Percentiles rank a stretch among this genome's conserved stretches.
phyloP scores from a whole-genome alignment of 768 basidiomycete genomes.

The Megacollybia marginata region DNA sequence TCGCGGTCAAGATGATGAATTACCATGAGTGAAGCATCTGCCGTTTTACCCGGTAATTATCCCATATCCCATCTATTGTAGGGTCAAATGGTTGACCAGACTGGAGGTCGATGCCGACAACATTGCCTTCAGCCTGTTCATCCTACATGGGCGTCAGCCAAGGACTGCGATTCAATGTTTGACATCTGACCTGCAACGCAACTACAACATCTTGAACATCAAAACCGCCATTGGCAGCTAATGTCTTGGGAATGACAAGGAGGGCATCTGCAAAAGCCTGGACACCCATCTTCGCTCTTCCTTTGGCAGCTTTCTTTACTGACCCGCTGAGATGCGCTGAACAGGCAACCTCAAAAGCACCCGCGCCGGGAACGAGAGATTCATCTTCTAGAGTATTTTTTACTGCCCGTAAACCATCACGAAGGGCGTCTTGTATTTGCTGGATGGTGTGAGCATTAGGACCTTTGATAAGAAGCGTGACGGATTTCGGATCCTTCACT shows the following conservation, averaged over 20 bases:
- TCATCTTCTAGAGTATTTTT: constrained; percentile 96
- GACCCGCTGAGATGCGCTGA: constrained; percentile 73
- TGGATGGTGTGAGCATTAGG: constrained; percentile 94
- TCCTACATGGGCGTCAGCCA: constrained; percentile 41
- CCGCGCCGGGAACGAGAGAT: constrained; percentile 87
- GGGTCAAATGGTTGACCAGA: constrained; percentile 97
- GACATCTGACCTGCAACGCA: constrained; percentile 63
- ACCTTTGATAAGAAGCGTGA: constrained; percentile 95
- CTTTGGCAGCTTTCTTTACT: constrained; percentile 84
- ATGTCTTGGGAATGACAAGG: constrained; percentile 91
- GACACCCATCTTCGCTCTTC: constrained; percentile 93
- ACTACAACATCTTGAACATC: constrained; percentile 96
- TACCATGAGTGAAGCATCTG: constrained; percentile 98
- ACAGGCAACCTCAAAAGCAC: constrained; percentile 94
- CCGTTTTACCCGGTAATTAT: constrained; percentile 97
- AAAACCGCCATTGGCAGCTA: constrained; percentile 93
- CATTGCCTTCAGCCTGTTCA: constrained; percentile 89
- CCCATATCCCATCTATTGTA: constrained; percentile 94
- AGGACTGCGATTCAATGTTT: constrained; percentile 3
- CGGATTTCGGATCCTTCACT: constrained; percentile 90
- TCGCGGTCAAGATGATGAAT: constrained; percentile 16
- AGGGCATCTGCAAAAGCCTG: constrained; percentile 95
- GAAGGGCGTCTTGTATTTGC: constrained; percentile 96
- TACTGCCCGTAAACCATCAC: constrained; percentile 92
- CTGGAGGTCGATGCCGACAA: constrained; percentile 85